phyloP scores from a whole-genome alignment of 163 green algal genomes.

The Volvox carteri region DNA sequence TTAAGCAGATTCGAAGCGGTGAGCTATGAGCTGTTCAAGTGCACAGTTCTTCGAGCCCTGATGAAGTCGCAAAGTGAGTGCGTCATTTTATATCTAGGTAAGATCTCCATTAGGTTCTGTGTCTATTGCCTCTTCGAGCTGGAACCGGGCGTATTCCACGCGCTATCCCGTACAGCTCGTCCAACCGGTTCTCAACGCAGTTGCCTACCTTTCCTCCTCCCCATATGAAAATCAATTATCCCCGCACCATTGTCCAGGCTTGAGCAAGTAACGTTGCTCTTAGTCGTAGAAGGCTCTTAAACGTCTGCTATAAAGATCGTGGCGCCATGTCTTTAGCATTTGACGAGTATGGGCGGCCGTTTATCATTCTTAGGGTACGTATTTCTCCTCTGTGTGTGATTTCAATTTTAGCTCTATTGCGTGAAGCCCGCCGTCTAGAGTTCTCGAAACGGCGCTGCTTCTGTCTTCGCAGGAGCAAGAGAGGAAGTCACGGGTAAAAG shows the following conservation, averaged over 20 bases:
- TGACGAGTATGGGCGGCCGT: conserved; percentile 98
- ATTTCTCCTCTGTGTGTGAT: neutral
- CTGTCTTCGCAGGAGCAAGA: conserved; percentile 91
- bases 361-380: conserved; percentile 95
- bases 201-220: no score
- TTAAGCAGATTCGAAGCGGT: neutral
- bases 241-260: no score
- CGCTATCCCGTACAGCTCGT: neutral
- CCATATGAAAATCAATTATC: no score
- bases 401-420: neutral
- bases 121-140: no score
- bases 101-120: no score
- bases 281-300: neutral
- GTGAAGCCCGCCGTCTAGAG: neutral
- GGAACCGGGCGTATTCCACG: no score
- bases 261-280: neutral
- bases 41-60: neutral
- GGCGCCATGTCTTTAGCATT: conserved; percentile 93
- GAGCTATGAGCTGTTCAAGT: neutral
- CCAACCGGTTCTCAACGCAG: neutral
- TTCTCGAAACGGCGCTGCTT: conserved; percentile 36
- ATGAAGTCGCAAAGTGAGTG: neutral
- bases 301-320: neutral
- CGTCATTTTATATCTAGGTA: no score
- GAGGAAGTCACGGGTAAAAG: conserved; percentile 89